A percentile compares a stretch with the other conserved stretches of the same genome.
These are phyloP conservation scores for Cocos nucifera DNA, from an alignment of 176 grass and related monocot species.

Conservation along the genomic window DNA sequence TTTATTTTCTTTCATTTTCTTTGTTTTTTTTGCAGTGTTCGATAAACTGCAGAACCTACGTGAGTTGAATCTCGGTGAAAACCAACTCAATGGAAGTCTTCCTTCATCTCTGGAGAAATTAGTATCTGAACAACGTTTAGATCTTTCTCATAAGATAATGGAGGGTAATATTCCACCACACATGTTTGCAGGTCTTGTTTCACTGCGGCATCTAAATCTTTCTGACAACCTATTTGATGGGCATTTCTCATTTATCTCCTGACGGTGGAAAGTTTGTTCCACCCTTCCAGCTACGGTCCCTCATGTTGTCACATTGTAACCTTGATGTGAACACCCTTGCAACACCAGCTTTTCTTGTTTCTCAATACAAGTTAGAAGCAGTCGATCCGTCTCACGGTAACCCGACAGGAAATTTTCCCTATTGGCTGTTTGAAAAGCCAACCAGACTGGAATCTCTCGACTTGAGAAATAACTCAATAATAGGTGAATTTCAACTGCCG, in stretches of 20 bases:
- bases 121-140: slow-evolving; percentile 9
- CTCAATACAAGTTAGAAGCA: not conserved
- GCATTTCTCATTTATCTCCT: slow-evolving; percentile 10
- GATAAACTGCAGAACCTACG: too few species aligned
- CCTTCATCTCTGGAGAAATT: slow-evolving; percentile 3
- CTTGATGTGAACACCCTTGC: slow-evolving; percentile 11
- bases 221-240: slow-evolving; percentile 4
- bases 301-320: slow-evolving; percentile 22
- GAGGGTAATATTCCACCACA: not conserved
- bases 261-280: too few species aligned
- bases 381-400: slow-evolving; percentile 28
- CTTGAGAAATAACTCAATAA: slow-evolving; percentile 25
- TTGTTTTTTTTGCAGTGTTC: not conserved
- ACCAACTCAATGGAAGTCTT: not conserved
- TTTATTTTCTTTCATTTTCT: too few species aligned
- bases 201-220: not conserved
- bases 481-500: too few species aligned
- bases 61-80: too few species aligned
- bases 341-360: slow-evolving; percentile 20
- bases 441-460: not conserved
- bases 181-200: not conserved
- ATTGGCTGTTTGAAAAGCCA: slow-evolving; percentile 26
- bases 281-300: slow-evolving; percentile 10
- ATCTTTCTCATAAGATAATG: not conserved
- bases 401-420: slow-evolving; percentile 12